Evolutionary conservation across 139 green algal species (phyloP).

Genomic region (Picochlorum sp.): DNA sequence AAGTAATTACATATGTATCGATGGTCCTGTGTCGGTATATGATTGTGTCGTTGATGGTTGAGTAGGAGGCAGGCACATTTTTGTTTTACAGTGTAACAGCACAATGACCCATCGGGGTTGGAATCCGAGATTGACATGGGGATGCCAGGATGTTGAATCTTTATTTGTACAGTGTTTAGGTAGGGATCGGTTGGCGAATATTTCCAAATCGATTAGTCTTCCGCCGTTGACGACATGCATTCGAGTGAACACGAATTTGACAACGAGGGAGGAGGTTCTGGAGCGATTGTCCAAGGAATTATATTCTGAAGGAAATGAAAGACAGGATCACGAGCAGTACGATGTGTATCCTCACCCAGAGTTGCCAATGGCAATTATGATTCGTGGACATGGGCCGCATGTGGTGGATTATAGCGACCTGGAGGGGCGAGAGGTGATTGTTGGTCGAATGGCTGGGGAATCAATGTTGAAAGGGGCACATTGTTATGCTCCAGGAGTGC

Average conservation of each 20-base stretch:
- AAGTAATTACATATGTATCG: too few species aligned
- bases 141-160: slow-evolving; percentile 22
- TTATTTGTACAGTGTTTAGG: slow-evolving; percentile 54
- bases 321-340: neutral
- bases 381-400: slow-evolving; percentile 42
- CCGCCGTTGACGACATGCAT: slow-evolving; percentile 59
- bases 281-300: slow-evolving; percentile 9
- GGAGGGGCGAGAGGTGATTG: slow-evolving; percentile 58
- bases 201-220: slow-evolving; percentile 33
- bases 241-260: slow-evolving; percentile 56
- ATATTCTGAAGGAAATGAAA: neutral
- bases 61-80: too few species aligned
- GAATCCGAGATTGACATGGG: slow-evolving; percentile 16
- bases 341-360: slow-evolving; percentile 24
- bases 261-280: slow-evolving; percentile 20
- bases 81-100: too few species aligned
- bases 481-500: slow-evolving; percentile 60
- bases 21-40: too few species aligned
- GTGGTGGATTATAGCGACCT: slow-evolving; percentile 16
- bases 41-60: too few species aligned
- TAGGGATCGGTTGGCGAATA: slow-evolving; percentile 16
- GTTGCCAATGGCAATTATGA: slow-evolving; percentile 39
- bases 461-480: slow-evolving; percentile 68
- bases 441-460: slow-evolving; percentile 72
- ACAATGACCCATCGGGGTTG: neutral